Evolutionary conservation across 2,329 filamentous ascomycete species (phyloP), one percentile per base, ranked within the genome.

Genomic region (Clonostachys rhizophaga): DNA sequence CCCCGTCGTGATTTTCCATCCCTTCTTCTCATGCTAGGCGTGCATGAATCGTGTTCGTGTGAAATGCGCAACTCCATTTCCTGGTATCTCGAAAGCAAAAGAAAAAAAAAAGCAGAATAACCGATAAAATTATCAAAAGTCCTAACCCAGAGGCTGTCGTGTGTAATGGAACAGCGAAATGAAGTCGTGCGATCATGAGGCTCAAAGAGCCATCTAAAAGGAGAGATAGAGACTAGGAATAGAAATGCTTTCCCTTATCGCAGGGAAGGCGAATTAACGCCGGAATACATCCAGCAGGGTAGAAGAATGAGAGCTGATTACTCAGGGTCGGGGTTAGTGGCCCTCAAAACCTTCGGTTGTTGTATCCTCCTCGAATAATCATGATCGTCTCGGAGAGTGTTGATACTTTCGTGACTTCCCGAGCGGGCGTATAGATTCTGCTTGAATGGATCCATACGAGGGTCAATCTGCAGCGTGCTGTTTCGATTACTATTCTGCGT

Each of bases 351-450:
- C 55, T 76, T 69, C 10, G 75, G 72, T 40, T 73, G 67, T 44
- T 76, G 76, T 13, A 85, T 80, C 53, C 73, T 70, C 52, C 82
- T 70, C 37, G 81, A 84, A 57, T 86, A 86, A 54, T 86, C 82
- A 49, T 82, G 79, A 51, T 85, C 79, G 57, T 86, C 82, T 48
- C 77, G 77, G 6, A 86, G 64, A 2, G 81, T 84, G 54, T 79
- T 79, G 57, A 86, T 66, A 58, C 81, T 85, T 59, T 85, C 81
- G 50, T 75, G 75, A 55, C 81, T 84, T 59, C 76, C 77, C 55
- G 75, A 82, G 24, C 76, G 70, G 40, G 69, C 66, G 58, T 84
- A 85, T 12, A 83, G 66, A 16, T 75, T 76, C 35, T 74, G 71
- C 43, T 77, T 73, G 51, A 78, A 83, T 1, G 81, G 81, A 55